Evolutionary conservation across 1,284 basidiomycete species (phyloP).

Genomic region (Fomitopsis schrenkii): DNA sequence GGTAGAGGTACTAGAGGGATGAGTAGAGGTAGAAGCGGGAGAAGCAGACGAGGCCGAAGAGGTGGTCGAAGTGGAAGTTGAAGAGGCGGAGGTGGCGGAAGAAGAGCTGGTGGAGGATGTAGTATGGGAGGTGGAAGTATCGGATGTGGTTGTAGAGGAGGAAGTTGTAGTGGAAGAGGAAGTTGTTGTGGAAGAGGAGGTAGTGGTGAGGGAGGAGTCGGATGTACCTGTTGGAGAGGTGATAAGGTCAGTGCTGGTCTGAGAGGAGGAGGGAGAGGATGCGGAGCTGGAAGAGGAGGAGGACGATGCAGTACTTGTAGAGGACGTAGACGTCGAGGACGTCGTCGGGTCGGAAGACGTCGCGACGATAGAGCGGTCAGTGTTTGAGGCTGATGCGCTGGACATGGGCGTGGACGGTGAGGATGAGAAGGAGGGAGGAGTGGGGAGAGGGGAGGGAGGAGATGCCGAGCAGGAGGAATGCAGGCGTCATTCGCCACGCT

Average conservation of each 20-base stretch:
- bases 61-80: neutral
- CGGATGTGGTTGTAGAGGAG: conserved; percentile 1
- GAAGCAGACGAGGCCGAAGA: neutral
- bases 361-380: neutral
- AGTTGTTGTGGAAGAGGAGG: neutral
- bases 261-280: neutral
- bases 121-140: neutral
- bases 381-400: neutral
- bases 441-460: neutral
- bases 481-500: no score
- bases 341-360: conserved; percentile 2
- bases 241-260: neutral
- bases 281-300: conserved; percentile 5
- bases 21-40: neutral
- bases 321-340: conserved; percentile 5
- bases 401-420: conserved; percentile 1
- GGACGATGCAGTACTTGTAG: conserved; percentile 4
- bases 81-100: no score
- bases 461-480: no score
- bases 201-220: neutral
- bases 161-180: neutral
- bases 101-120: no score
- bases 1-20: neutral
- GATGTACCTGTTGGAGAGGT: conserved; percentile 1
- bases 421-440: neutral